Conservation (phyloP, 306 rosid genomes). For the Cucumis cinereus region DNA sequence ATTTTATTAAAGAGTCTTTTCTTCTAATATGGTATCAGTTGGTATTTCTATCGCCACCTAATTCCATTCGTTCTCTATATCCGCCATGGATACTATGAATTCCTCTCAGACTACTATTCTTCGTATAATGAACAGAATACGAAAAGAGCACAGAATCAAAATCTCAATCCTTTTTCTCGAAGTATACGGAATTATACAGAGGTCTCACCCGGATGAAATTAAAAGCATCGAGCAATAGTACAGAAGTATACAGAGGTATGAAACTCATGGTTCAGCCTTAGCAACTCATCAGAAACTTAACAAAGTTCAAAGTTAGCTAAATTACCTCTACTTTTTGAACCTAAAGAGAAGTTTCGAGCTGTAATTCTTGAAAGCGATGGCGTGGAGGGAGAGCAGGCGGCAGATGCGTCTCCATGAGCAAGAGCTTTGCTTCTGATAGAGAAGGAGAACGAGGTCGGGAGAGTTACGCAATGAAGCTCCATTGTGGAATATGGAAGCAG, state of each 20-base stretch:
- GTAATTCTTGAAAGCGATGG: slow-evolving; percentile 7
- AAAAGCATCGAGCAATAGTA: not conserved
- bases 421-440: slow-evolving; percentile 6
- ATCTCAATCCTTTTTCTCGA: not conserved
- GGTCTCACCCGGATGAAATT: not conserved
- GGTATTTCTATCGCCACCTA: too few relatives aligned
- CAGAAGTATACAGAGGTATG: not conserved
- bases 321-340: slow-evolving; percentile 27
- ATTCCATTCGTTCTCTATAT: too few relatives aligned
- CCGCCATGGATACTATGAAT: too few relatives aligned
- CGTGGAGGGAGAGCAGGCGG: slow-evolving; percentile 6
- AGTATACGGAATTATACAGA: not conserved
- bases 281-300: not conserved
- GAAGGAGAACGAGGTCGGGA: slow-evolving; percentile 20
- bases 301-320: not conserved
- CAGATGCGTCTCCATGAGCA: slow-evolving; percentile 6
- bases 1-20: too few relatives aligned
- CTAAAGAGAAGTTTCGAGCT: slow-evolving; percentile 5
- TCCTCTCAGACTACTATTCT: too few relatives aligned
- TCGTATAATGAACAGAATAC: not conserved
- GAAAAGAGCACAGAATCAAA: not conserved
- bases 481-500: not conserved
- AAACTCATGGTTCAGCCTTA: not conserved
- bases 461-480: slow-evolving; percentile 24
- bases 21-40: too few relatives aligned